Evolutionary conservation across 139 green algal species (phyloP), one percentile per base, ranked within the genome.

Genomic region (Zygnema cylindricum): DNA sequence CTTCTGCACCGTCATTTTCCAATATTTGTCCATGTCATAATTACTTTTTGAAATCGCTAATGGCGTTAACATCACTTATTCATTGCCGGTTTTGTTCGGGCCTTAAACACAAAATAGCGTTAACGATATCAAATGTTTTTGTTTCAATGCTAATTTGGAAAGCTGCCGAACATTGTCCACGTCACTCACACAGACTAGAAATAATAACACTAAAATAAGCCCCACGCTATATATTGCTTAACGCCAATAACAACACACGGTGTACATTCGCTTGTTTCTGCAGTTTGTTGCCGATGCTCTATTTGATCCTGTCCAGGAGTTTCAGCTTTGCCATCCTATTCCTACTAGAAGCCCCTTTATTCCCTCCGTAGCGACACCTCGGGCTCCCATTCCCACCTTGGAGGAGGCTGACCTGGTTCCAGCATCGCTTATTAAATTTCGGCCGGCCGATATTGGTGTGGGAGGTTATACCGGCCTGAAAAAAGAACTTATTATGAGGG

Each of bases 361-460:
- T 3, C 63, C 83, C 11, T 81, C 83, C 23, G 79, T 77, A 1
- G 83, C 63, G 38, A 41, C 39, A 30, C 7, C 57, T 1, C 2
- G 1, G 7, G 0, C 55, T 0, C 33, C 63, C 63, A 82, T 83
- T 43, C 86, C 79, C 3, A 84, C 79, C 25, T 69, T 91, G 39
- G 79, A 89, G 71, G 82, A 85, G 32, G 86, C 42, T 30, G 86
- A 89, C 40, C 71, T 91, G 30, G 86, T 91, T 25, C 86, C 86
- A 0, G 79, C 86, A 1, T 69, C 79, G 0, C 81, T 91, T 22
- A 49, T 91, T 63, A 91, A 91, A 49, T 89, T 85, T 77, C 81
- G 86, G 2, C 36, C 85, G 25, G 36, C 41, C 57, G 49, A 55
- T 55, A 49, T 81, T 1, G 57, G 83, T n/a, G 38, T 38, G 35